Evolutionary conservation across 2,329 filamentous ascomycete species (phyloP), one percentile per base, ranked within the genome.

Genomic region (Tolypocladium capitatum): DNA sequence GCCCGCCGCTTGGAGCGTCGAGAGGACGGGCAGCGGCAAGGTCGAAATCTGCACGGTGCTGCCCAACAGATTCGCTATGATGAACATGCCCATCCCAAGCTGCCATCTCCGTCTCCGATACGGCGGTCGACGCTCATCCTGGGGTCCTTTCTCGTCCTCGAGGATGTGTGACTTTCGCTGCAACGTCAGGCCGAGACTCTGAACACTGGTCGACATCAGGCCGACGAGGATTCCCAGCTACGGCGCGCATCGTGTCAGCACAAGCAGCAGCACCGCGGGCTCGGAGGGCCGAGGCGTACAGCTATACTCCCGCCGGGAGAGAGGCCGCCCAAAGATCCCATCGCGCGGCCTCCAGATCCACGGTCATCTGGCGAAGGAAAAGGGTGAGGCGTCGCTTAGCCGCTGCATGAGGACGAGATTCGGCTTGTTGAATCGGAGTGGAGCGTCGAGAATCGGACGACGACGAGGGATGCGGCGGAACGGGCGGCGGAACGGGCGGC

Each of bases 31-130:
- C 21, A 98, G 74, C 16, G 92, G 92, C 41, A 98, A 74, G 1
- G 91, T 96, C 30, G 92, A 96, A 63, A 98, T 97, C 68, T 98
- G 92, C 50, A 98, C 92, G 34, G 88, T 91, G 68, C 90, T 96
- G 50, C 92, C 92, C 48, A 97, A 75, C 48, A 98, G 76, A 64
- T 98, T 98, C 52, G 92, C 87, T 55, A 94, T 74, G 55, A 98
- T 81, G 68, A 98, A 98, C 81, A 98, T 92, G 62, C 82, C 80
- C 90, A 98, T 97, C 49, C 92, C 92, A 52, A 94, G 72, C 77
- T 96, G 92, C 92, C 92, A 98, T 75, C 89, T 78, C 59, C 90
- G 80, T 60, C 92, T 80, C 61, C 84, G 84, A 68, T 96, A 94
- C 5, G 92, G 88, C 41, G 92, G 91, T 52, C 91, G 77, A 56